Evolutionary conservation across 2,329 filamentous ascomycete species (phyloP), one percentile per base, ranked within the genome.

Genomic region (Bipolaris oryzae): DNA sequence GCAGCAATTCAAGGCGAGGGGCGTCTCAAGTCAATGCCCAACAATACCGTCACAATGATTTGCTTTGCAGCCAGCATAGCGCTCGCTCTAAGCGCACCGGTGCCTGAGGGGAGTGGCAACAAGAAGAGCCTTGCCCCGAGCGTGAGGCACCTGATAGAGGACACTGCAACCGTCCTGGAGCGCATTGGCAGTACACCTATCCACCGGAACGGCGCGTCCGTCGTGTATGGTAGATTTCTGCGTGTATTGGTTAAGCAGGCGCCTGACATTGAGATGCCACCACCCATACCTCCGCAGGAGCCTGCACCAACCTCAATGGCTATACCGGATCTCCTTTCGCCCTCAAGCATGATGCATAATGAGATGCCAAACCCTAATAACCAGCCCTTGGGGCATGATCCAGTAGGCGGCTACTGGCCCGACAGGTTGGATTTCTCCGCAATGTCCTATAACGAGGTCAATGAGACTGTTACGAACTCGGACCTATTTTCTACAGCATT

Each of bases 11-110:
- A 90, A 72, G 88, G 88, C 33, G 89, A 91, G 68, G 78, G 81
- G 0, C 84, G 88, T 58, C 80, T 91, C 0, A 86, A 86, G 53
- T 90, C 88, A 0, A 91, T 91, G 88, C 89, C 89, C 0, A 91
- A 91, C 73, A 91, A 91, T 64, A 90, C 89, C 0, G 85, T 88
- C 53, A 89, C 91, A 61, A 91, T 91, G 89, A 89, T 91, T 11
- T 89, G 88, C 1, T 91, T 90, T 61, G 88, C 89, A 0, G 74
- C 70, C 15, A 73, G 66, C 34, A 64, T 74, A 77, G 86, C 43
- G 82, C 84, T 48, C 75, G 90, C 53, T 86, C 57, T 74, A 18
- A 72, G 72, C 53, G 65, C 69, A 15, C 67, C 71, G 11, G 53
- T 67, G 2, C 60, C 69, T 5, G 57, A 62, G 7, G 68, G 61